phyloP scores from a whole-genome alignment of 2,329 filamentous ascomycete species.

The Exophiala bonariae region DNA sequence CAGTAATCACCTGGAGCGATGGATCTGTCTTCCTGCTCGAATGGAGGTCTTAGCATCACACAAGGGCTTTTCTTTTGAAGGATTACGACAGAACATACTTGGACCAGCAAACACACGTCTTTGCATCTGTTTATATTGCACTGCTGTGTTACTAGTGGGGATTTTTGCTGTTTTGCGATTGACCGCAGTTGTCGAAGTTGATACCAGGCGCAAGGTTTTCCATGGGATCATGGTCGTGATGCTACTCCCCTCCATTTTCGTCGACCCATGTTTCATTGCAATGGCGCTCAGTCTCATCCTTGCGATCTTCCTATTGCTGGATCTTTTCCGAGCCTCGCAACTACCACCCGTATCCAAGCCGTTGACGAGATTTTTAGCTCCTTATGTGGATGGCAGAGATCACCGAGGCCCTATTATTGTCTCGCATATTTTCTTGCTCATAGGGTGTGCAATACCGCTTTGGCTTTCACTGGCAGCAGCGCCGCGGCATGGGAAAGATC shows the following conservation, averaged over 20 bases:
- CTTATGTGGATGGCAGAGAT: conserved; percentile 92
- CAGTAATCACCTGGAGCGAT: conserved; percentile 66
- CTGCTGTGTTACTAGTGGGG: conserved; percentile 67
- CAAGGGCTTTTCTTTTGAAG: conserved; percentile 59
- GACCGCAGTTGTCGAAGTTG: conserved; percentile 79
- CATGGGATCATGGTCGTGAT: conserved; percentile 98
- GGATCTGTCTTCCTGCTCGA: conserved; percentile 68
- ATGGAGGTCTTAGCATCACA: conserved; percentile 15
- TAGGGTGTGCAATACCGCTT: conserved; percentile 90
- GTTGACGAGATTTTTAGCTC: conserved; percentile 81
- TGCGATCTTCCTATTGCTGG: conserved; percentile 81
- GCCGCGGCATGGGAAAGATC: conserved; percentile 54
- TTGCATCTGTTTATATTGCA: conserved; percentile 71
- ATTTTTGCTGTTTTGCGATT: conserved; percentile 73
- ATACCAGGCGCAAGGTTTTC: conserved; percentile 94
- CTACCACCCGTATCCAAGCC: conserved; percentile 85
- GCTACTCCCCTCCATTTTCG: conserved; percentile 81
- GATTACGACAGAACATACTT: conserved; percentile 63
- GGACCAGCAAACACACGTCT: conserved; percentile 83
- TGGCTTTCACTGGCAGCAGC: conserved; percentile 82
- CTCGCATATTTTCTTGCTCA: conserved; percentile 91
- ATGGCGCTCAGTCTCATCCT: conserved; percentile 79
- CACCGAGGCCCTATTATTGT: conserved; percentile 92
- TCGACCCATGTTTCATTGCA: conserved; percentile 82
- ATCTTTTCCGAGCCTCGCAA: conserved; percentile 86